phyloP scores from a whole-genome alignment of 306 rosid genomes.

The Luffa acutangula region DNA sequence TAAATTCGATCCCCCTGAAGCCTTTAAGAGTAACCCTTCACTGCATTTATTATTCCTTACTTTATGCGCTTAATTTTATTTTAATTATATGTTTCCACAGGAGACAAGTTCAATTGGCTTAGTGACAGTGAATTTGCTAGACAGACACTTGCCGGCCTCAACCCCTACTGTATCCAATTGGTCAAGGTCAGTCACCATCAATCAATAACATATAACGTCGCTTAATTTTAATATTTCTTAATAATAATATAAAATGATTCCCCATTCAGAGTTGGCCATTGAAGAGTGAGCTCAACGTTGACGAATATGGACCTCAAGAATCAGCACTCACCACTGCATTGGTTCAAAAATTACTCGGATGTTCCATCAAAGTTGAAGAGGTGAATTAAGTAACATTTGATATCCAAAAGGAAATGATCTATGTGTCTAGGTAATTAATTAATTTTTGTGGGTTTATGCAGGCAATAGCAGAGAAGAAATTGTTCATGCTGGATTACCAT shows the following conservation, averaged over 20 bases:
- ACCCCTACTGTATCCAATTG: slow-evolving; percentile 52
- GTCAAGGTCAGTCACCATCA: slow-evolving; percentile 36
- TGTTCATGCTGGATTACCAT: slow-evolving; percentile 67
- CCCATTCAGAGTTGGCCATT: slow-evolving; percentile 38
- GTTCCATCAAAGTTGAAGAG: slow-evolving; percentile 15
- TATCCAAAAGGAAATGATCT: too few relatives aligned
- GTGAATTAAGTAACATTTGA: not conserved
- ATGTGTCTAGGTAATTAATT: not conserved
- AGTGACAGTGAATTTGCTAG: slow-evolving; percentile 68
- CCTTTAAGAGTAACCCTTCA: not conserved
- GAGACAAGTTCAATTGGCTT: slow-evolving; percentile 77
- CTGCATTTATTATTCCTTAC: too few relatives aligned
- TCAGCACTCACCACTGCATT: slow-evolving; percentile 49
- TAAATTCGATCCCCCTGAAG: not conserved
- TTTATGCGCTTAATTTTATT: too few relatives aligned
- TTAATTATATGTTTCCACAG: slow-evolving; percentile 13
- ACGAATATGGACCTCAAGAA: slow-evolving; percentile 55
- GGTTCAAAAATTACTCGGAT: slow-evolving; percentile 40
- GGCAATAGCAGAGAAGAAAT: slow-evolving; percentile 49
- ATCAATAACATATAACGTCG: too few relatives aligned
- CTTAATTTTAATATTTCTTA: too few relatives aligned
- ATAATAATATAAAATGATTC: too few relatives aligned
- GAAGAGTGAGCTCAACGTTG: slow-evolving; percentile 57
- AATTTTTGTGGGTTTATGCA: not conserved
- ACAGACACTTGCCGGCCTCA: slow-evolving; percentile 83